A percentile compares a stretch with the other conserved stretches of the same genome.
Conservation (phyloP, 2,329 filamentous ascomycete species). For the Coniosporium tulheliwenetii region DNA sequence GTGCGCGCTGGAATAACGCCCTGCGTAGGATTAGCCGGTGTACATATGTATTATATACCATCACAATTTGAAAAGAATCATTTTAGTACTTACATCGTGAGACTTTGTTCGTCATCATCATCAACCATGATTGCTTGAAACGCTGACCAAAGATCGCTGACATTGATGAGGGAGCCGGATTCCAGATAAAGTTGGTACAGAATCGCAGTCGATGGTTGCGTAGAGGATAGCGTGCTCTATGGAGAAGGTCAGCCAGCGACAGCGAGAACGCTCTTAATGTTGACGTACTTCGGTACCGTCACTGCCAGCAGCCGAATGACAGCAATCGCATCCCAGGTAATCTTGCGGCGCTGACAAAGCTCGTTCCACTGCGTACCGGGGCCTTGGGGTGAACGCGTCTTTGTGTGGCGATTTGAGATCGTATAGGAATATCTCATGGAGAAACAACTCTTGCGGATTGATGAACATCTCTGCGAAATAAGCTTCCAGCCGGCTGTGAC, state of each 20-base stretch:
- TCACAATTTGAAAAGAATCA: conserved; percentile 17
- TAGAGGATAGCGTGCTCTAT: conserved; percentile 33
- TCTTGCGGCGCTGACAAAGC: conserved; percentile 59
- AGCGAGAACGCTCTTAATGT: background rate
- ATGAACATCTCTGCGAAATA: conserved; percentile 32
- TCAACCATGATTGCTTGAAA: conserved; percentile 50
- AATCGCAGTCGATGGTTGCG: conserved; percentile 54
- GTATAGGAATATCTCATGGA: conserved; percentile 63
- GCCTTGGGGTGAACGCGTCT: conserved; percentile 61
- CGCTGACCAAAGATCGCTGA: conserved; percentile 64
- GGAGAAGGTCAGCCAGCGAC: background rate
- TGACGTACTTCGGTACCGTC: conserved; percentile 19
- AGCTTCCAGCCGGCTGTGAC: conserved; percentile 33
- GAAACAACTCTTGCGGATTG: conserved; percentile 35
- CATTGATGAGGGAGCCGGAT: conserved; percentile 61
- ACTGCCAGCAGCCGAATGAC: conserved; percentile 21
- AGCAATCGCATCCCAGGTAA: conserved; percentile 62
- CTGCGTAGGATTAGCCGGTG: conserved; percentile 9
- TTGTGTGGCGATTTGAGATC: conserved; percentile 53
- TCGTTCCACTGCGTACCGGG: conserved; percentile 54
- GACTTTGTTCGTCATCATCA: conserved; percentile 24
- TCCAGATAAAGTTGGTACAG: conserved; percentile 69
- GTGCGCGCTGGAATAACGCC: conserved; percentile 66
- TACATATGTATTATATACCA: background rate
- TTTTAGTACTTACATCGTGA: conserved; percentile 35